These are phyloP conservation scores for Auriscalpium vulgare DNA, from an alignment of 768 basidiomycete species.

Conservation along the genomic window DNA sequence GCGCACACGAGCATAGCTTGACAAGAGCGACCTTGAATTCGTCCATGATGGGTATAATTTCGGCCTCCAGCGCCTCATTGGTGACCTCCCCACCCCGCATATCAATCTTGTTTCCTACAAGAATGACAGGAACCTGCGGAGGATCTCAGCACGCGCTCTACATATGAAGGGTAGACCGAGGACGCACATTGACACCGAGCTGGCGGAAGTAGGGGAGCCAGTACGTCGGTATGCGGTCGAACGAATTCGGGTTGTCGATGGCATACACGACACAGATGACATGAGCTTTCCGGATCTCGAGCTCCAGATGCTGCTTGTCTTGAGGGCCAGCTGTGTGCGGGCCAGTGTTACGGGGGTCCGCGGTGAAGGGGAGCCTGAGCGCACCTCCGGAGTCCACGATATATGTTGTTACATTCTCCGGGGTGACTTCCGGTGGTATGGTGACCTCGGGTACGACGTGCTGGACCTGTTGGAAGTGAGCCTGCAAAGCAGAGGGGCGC, in stretches of 20 bases:
- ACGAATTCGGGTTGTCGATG: slow-evolving; percentile 93
- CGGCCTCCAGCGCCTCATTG: slow-evolving; percentile 88
- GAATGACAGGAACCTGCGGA: slow-evolving; percentile 82
- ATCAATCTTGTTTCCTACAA: slow-evolving; percentile 99
- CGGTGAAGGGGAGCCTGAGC: slow-evolving; percentile 20
- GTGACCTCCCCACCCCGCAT: slow-evolving; percentile 88
- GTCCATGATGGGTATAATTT: slow-evolving; percentile 95
- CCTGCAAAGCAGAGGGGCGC: neutral
- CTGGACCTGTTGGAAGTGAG: slow-evolving; percentile 57
- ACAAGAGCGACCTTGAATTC: slow-evolving; percentile 83
- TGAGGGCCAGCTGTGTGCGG: slow-evolving; percentile 62
- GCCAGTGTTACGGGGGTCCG: neutral
- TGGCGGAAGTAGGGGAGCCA: slow-evolving; percentile 96
- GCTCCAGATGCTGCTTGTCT: slow-evolving; percentile 83
- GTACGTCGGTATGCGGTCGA: slow-evolving; percentile 95
- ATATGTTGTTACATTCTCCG: slow-evolving; percentile 95
- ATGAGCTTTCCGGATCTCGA: slow-evolving; percentile 94
- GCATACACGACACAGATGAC: slow-evolving; percentile 97
- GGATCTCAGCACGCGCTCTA: slow-evolving; percentile 4
- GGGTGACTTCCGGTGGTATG: slow-evolving; percentile 94
- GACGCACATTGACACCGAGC: slow-evolving; percentile 85
- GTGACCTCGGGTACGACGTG: slow-evolving; percentile 95
- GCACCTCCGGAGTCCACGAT: slow-evolving; percentile 95
- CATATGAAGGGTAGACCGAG: neutral
- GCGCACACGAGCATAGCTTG: neutral